Evolutionary conservation across 371 early-diverging fungal species (phyloP), one percentile per base, ranked within the genome.

Genomic region (Choanephora cucurbitarum): DNA sequence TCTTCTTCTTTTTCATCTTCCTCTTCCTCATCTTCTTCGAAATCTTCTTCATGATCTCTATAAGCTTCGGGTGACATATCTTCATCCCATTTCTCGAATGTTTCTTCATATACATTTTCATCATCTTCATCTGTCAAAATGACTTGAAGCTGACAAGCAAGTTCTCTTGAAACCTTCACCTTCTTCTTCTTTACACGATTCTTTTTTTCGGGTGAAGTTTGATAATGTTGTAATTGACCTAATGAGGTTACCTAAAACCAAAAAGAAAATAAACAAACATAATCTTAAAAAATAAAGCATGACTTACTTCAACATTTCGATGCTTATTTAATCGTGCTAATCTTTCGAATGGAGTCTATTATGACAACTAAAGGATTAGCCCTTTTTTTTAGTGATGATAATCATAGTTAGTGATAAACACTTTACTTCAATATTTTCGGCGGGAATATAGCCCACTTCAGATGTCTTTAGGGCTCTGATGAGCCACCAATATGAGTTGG

Each of bases 401-500:
- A 37, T 8, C 7, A 3, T 28, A 7, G 28, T 28, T 28, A 28
- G 3, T 6, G 13, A 19, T 42, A 50, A 22, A 31, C 22, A 31
- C n/a, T 52, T 55, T 75, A 88, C 89, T 73, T 97, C 98, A 50
- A 97, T 88, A 69, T 93, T 96, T 69, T 96, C 96, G 4, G 96
- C 96, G 14, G 97, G 98, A 40, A 97, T 93, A 60, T 96, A 97
- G 5, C 98, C 98, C 44, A 96, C 92, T 73, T 92, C 91, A 31
- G 84, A 84, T 28, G 89, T 90, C 61, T 91, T 89, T 19, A 93
- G 75, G 34, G 91, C 90, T 69, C 88, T 87, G 21, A 97, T 93
- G 19, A 96, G 80, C 98, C 98, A 97, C 98, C 98, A 97, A 72
- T 96, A 96, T 33, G 89, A 89, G 69, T 97, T 95, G 11, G 87